A percentile compares a stretch with the other conserved stretches of the same genome.
These are phyloP conservation scores for Amanita phalloides DNA, from an alignment of 768 basidiomycete genomes.

Conservation along the genomic window DNA sequence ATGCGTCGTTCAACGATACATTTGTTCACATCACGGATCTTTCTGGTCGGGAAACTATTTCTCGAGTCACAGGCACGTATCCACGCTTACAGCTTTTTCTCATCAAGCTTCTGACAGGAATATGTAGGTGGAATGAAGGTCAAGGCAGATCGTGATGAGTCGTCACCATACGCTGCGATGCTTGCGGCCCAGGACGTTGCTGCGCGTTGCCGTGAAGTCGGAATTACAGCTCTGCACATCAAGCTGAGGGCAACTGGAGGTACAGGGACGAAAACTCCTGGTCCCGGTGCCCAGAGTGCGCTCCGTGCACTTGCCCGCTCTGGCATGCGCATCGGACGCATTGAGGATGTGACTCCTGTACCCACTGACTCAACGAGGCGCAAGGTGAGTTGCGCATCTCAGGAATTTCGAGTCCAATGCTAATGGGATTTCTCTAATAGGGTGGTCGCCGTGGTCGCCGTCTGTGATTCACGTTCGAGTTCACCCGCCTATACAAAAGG, in stretches of 20 bases:
- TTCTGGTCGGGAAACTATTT: slow-evolving; percentile 98
- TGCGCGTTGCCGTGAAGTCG: slow-evolving; percentile 93
- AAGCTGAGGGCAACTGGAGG: slow-evolving; percentile 98
- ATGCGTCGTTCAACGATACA: slow-evolving; percentile 99
- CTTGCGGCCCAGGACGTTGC: slow-evolving; percentile 97
- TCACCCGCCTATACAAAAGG: slow-evolving; percentile 11
- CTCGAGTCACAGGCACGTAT: slow-evolving; percentile 84
- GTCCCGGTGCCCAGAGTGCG: slow-evolving; percentile 96
- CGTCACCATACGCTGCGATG: slow-evolving; percentile 96
- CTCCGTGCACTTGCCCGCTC: slow-evolving; percentile 97
- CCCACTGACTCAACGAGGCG: slow-evolving; percentile 96
- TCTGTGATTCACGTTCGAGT: slow-evolving; percentile 39
- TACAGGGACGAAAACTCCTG: slow-evolving; percentile 98
- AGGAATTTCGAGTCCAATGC: neutral
- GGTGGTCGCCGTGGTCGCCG: slow-evolving; percentile 99
- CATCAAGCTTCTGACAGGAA: neutral
- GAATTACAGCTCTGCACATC: slow-evolving; percentile 97
- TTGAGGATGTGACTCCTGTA: slow-evolving; percentile 96
- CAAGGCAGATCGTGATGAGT: slow-evolving; percentile 99
- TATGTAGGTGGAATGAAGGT: slow-evolving; percentile 94
- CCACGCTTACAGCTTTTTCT: neutral
- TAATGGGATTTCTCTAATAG: slow-evolving; percentile 25
- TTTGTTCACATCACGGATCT: slow-evolving; percentile 99
- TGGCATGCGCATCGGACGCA: slow-evolving; percentile 96
- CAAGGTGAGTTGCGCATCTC: slow-evolving; percentile 50